Evolutionary conservation across 1,284 basidiomycete genomes (phyloP), one percentile per base, ranked within the genome.

Genomic region (Marasmius tenuissimus): DNA sequence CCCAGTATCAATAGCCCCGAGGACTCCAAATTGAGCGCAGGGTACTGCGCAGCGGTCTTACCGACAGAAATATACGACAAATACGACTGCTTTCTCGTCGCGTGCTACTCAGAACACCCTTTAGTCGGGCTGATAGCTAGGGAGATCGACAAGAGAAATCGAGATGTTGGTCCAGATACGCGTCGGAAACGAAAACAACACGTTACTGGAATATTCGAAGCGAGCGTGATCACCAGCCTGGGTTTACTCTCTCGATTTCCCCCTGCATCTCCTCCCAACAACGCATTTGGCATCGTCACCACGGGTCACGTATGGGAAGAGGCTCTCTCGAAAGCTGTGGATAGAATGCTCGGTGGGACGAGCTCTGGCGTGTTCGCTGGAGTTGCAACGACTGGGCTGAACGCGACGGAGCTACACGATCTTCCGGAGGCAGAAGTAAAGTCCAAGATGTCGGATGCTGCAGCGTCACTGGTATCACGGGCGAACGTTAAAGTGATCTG

Each of bases 51-150:
- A 35, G 66, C 70, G 20, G 60, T 65, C 37, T 59, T 77, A 22
- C 60, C 63, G 0, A 58, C 63, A 27, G 50, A 66, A 22, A 53
- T 63, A 20, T 42, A 53, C 33, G 62, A 67, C 38, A 55, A 61
- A 6, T 73, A 75, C 45, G 73, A 74, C 57, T 77, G 72, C 6
- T 78, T 80, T 65, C 72, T 84, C 35, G 76, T 84, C 8, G 79
- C 80, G 4, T 84, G 82, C 71, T 84, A 81, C 71, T 81, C 79
- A 8, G 76, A 78, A 27, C 82, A 85, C 63, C 79, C 81, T 0
- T 74, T 85, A 7, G 74, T 78, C 0, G 67, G 68, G 50, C 75
- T 78, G 67, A 70, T 85, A 16, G 51, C 40, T 6, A 74, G 76
- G 27, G 74, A 76, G 50, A 61, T 61, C 68, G 45, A 50, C 48